These are phyloP conservation scores for Lasiodiplodia sp. DNA, from an alignment of 2,329 filamentous ascomycete species.

Conservation along the genomic window DNA sequence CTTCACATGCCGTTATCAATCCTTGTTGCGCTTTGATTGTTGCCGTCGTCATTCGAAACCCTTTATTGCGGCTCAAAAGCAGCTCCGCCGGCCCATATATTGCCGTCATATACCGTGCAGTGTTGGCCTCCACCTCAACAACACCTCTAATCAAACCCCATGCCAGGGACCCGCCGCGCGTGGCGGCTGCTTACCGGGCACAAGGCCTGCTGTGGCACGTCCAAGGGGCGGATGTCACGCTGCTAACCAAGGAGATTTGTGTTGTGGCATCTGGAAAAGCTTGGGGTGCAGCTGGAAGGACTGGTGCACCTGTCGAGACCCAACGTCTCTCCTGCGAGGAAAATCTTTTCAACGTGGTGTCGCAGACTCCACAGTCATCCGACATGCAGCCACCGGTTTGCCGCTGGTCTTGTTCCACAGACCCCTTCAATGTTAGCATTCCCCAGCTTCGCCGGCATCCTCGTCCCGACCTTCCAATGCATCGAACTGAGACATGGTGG, in stretches of 20 bases:
- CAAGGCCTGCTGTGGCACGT: slow-evolving; percentile 2
- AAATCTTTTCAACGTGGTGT: slow-evolving; percentile 27
- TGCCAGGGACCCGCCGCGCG: not conserved
- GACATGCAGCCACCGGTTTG: slow-evolving; percentile 7
- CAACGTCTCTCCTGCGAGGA: slow-evolving; percentile 25
- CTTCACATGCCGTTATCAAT: slow-evolving; percentile 22
- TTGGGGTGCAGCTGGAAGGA: slow-evolving; percentile 14
- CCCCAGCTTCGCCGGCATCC: not conserved
- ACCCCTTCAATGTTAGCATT: not conserved
- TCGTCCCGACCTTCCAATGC: not conserved
- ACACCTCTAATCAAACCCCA: not conserved
- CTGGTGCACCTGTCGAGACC: not conserved
- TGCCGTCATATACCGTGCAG: slow-evolving; percentile 2
- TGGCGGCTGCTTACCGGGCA: slow-evolving; percentile 21
- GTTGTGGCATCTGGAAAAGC: slow-evolving; percentile 14
- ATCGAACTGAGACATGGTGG: not conserved
- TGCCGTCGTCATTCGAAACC: slow-evolving; percentile 3
- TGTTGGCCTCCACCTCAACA: slow-evolving; percentile 3
- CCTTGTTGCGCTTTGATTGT: slow-evolving; percentile 9
- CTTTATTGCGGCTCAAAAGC: slow-evolving; percentile 5
- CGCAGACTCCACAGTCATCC: slow-evolving; percentile 20
- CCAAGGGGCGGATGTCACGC: slow-evolving; percentile 11
- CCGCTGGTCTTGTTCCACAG: not conserved
- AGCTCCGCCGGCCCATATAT: not conserved
- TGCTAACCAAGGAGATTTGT: slow-evolving; percentile 18